phyloP scores from a whole-genome alignment of 2,329 filamentous ascomycete genomes.

The Trichoderma oligosporum region DNA sequence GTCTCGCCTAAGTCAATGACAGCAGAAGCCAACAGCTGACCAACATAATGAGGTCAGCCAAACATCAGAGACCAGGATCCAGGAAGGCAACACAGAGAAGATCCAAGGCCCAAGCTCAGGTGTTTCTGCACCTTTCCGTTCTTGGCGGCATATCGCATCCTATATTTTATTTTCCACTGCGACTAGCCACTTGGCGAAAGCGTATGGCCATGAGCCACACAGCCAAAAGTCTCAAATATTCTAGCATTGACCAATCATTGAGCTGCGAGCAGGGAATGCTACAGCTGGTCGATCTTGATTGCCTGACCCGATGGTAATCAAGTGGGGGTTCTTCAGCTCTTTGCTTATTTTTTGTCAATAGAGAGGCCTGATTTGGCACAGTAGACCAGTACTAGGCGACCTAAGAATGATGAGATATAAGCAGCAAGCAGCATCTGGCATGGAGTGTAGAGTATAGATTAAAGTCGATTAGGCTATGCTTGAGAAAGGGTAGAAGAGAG shows the following conservation, averaged over 20 bases:
- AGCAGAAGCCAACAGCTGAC: not conserved
- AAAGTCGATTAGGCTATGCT: too few species aligned
- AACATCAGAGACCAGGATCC: not conserved
- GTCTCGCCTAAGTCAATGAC: not conserved
- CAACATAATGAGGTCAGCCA: conserved; percentile 3
- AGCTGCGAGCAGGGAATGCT: not conserved
- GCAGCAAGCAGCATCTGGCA: not conserved
- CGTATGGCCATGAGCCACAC: not conserved
- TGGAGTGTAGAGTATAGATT: not conserved
- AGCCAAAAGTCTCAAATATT: conserved; percentile 1
- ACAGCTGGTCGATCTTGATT: conserved; percentile 14
- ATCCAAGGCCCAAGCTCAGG: not conserved
- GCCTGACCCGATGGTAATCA: not conserved
- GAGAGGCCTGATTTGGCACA: not conserved
- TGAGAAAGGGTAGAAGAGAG: too few species aligned
- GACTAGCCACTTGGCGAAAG: not conserved
- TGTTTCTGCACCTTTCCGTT: not conserved
- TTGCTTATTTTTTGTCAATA: not conserved
- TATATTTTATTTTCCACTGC: not conserved
- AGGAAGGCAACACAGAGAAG: not conserved
- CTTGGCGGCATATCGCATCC: not conserved
- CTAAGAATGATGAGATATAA: not conserved
- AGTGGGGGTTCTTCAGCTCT: not conserved
- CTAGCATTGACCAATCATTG: not conserved
- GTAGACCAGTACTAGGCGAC: not conserved